These are phyloP conservation scores for Circinella umbellata DNA, from an alignment of 371 early-diverging fungal species.

Conservation along the genomic window DNA sequence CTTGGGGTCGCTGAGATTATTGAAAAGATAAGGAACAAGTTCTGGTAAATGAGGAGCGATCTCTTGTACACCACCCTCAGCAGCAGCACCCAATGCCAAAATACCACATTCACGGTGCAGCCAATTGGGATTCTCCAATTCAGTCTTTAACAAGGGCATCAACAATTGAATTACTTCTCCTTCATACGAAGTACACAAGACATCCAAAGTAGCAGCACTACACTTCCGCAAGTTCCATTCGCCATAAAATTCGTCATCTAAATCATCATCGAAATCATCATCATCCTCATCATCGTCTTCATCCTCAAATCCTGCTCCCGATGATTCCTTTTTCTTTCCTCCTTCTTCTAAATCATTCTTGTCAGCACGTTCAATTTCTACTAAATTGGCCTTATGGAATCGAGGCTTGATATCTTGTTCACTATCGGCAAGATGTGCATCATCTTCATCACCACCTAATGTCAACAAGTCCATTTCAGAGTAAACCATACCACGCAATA, in stretches of 20 bases:
- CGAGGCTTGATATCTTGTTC: constrained; percentile 94
- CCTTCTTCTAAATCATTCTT: constrained; percentile 38
- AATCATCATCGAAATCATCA: constrained; percentile 84
- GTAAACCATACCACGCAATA: constrained; percentile 95
- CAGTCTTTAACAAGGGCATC: constrained; percentile 85
- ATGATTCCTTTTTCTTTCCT: constrained; percentile 20
- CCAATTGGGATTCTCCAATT: constrained; percentile 87
- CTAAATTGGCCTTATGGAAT: constrained; percentile 83
- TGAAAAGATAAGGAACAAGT: constrained; percentile 84
- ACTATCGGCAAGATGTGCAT: constrained; percentile 83
- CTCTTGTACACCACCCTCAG: constrained; percentile 88
- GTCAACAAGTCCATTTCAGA: constrained; percentile 86
- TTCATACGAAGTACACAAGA: constrained; percentile 86
- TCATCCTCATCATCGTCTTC: constrained; percentile 70
- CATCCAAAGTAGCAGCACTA: constrained; percentile 94
- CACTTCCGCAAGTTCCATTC: constrained; percentile 98
- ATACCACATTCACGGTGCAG: constrained; percentile 92
- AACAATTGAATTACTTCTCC: constrained; percentile 79
- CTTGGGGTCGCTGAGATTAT: constrained; percentile 80
- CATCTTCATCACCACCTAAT: constrained; percentile 82
- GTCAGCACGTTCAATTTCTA: constrained; percentile 68
- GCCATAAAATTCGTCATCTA: constrained; percentile 86
- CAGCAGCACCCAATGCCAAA: constrained; percentile 95
- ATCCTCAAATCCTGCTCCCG: constrained; percentile 13
- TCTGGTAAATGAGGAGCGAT: constrained; percentile 89